phyloP scores from a whole-genome alignment of 2,329 filamentous ascomycete genomes.

The Fusarium fracticaudum region DNA sequence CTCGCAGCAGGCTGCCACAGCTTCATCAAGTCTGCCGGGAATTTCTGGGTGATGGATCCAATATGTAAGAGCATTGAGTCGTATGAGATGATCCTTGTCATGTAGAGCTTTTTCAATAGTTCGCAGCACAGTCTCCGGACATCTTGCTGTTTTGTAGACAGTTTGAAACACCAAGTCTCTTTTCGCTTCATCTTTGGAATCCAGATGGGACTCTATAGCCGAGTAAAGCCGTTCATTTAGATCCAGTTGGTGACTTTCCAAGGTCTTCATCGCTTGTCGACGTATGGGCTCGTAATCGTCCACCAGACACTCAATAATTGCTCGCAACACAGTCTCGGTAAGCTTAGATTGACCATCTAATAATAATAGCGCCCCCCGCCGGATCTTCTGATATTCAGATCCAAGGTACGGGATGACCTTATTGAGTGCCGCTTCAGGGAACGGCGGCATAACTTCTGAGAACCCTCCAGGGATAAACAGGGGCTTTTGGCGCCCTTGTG shows the following conservation, averaged over 20 bases:
- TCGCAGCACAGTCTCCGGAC: background rate
- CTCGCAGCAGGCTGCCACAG: background rate
- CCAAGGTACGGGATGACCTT: background rate
- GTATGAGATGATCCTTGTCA: background rate
- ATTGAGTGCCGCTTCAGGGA: background rate
- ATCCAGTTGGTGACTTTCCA: background rate
- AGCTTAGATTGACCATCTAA: background rate
- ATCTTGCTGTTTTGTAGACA: background rate
- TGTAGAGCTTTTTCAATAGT: background rate
- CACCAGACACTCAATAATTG: background rate
- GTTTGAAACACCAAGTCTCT: background rate
- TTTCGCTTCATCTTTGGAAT: background rate
- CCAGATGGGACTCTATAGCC: background rate
- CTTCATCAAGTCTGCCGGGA: background rate
- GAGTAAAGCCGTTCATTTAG: background rate
- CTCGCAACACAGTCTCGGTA: background rate
- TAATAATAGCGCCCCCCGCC: background rate
- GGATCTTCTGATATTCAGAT: background rate
- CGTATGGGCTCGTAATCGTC: background rate
- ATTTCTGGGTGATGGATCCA: background rate
- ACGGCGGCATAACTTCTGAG: background rate
- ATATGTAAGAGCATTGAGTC: background rate
- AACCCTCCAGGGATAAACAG: background rate
- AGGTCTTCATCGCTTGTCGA: background rate
- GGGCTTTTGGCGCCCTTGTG: background rate